Conservation (phyloP, 2,329 filamentous ascomycete genomes). For the Aureobasidium melanogenum region DNA sequence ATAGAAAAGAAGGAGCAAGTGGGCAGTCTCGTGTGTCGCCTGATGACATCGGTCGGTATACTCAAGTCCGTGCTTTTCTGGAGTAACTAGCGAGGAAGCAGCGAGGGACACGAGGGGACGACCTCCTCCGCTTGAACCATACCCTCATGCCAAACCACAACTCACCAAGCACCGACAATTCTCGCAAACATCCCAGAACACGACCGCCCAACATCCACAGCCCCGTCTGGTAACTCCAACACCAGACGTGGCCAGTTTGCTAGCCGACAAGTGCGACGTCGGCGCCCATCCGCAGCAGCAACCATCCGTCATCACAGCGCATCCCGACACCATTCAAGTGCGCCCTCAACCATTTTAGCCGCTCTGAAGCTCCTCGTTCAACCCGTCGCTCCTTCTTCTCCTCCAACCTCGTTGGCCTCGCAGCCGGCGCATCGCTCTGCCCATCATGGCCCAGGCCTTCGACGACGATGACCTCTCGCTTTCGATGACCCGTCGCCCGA, state of each 20-base stretch:
- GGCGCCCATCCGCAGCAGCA: background rate
- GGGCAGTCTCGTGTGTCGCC: background rate
- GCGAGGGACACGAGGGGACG: background rate
- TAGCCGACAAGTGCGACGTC: background rate
- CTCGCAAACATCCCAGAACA: background rate
- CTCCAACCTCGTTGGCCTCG: background rate
- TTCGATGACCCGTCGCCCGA: constrained; percentile 24
- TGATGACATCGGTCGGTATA: constrained; percentile 8
- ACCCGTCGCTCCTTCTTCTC: background rate
- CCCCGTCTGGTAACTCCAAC: background rate
- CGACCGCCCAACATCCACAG: background rate
- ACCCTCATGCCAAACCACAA: background rate
- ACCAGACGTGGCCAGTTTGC: background rate
- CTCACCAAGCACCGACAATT: background rate
- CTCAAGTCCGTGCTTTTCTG: background rate
- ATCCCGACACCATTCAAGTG: background rate
- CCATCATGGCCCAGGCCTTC: constrained; percentile 29
- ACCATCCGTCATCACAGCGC: background rate
- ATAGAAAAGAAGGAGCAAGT: background rate
- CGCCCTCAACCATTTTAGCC: background rate
- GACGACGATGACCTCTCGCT: constrained; percentile 34
- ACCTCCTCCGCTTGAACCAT: background rate
- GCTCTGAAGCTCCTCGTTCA: background rate
- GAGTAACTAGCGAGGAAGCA: background rate
- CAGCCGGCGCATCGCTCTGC: background rate